phyloP scores from a whole-genome alignment of 495 filamentous ascomycete species.

The Pyrenopolyporus hunteri region DNA sequence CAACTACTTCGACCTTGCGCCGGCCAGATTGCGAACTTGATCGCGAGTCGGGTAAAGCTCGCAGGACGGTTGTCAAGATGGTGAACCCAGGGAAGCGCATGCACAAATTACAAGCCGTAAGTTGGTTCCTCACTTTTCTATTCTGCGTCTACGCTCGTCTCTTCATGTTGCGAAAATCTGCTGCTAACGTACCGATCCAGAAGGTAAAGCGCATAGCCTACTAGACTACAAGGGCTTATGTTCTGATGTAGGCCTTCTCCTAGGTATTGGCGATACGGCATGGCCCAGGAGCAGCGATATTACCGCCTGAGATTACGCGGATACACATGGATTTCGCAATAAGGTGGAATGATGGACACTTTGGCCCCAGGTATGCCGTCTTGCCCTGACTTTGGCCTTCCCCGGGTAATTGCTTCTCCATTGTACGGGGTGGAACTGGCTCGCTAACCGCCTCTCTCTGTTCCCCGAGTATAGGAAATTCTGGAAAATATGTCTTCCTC shows the following conservation, averaged over 20 bases:
- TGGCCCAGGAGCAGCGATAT: constrained; percentile 80
- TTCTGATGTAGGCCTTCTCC: constrained; percentile 30
- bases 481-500: constrained; percentile 80
- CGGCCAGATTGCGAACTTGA: constrained; percentile 22
- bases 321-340: constrained; percentile 82
- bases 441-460: constrained; percentile 17
- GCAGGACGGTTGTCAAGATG: constrained; percentile 61
- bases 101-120: constrained; percentile 77
- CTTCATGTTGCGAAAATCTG: not conserved
- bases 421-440: too few relatives aligned
- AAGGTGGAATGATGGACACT: constrained; percentile 70
- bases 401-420: not conserved
- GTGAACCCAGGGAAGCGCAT: constrained; percentile 79
- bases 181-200: constrained; percentile 39
- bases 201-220: constrained; percentile 35
- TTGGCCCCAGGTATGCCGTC: constrained; percentile 73
- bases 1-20: constrained; percentile 14
- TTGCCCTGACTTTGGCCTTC: not conserved
- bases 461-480: constrained; percentile 66
- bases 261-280: constrained; percentile 74
- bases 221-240: constrained; percentile 9
- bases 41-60: constrained; percentile 33
- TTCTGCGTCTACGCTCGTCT: not conserved
- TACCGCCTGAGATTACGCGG: constrained; percentile 79
- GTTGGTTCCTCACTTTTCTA: constrained; percentile 35